Conservation (phyloP, 768 basidiomycete genomes). For the Lactarius sanguifluus region DNA sequence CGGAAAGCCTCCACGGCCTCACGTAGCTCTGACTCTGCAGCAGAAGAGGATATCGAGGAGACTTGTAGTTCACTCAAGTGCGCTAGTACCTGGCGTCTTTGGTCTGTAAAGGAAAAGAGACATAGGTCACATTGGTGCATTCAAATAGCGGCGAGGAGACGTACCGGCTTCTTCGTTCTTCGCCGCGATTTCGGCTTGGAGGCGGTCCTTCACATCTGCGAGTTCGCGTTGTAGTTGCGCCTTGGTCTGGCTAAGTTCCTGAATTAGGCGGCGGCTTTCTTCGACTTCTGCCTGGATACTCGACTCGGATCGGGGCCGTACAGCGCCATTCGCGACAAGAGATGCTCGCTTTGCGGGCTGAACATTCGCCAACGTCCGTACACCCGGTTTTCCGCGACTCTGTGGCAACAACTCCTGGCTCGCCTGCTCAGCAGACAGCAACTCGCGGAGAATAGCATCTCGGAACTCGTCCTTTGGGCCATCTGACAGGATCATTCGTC, state of each 20-base stretch:
- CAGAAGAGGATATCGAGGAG: slow-evolving; percentile 55
- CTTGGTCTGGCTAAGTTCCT: slow-evolving; percentile 56
- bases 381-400: slow-evolving; percentile 35
- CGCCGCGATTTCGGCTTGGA: slow-evolving; percentile 50
- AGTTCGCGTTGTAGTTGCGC: slow-evolving; percentile 59
- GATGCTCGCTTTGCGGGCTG: slow-evolving; percentile 49
- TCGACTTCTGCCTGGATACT: slow-evolving; percentile 63
- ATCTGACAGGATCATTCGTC: slow-evolving; percentile 58
- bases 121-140: not conserved
- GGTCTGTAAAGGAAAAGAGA: slow-evolving; percentile 40
- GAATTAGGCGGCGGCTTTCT: slow-evolving; percentile 57
- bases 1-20: slow-evolving; percentile 66
- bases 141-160: slow-evolving; percentile 20
- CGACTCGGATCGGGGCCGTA: slow-evolving; percentile 41
- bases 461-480: slow-evolving; percentile 64
- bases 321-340: slow-evolving; percentile 35
- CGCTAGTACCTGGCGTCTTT: slow-evolving; percentile 57
- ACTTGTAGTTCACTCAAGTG: slow-evolving; percentile 65
- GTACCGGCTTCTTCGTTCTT: slow-evolving; percentile 62
- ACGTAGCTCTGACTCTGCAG: slow-evolving; percentile 64
- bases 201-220: slow-evolving; percentile 51
- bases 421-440: slow-evolving; percentile 61
- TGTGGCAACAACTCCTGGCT: slow-evolving; percentile 50
- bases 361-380: slow-evolving; percentile 44
- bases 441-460: slow-evolving; percentile 57